Evolutionary conservation across 495 filamentous ascomycete species (phyloP).

Genomic region (Xylaria curta): DNA sequence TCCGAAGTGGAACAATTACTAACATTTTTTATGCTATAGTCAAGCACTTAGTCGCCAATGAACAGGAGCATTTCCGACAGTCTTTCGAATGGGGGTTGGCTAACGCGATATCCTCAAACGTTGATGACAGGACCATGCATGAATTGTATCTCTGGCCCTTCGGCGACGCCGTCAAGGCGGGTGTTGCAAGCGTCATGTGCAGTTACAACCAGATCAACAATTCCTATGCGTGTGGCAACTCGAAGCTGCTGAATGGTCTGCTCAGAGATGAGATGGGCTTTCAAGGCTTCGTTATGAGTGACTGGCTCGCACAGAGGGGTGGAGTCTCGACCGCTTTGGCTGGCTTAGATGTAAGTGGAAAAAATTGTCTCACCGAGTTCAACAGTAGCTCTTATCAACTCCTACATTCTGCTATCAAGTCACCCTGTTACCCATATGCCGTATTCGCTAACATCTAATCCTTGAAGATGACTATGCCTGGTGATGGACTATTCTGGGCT

Average conservation of each 20-base stretch:
- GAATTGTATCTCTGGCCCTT: constrained; percentile 94
- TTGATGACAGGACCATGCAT: constrained; percentile 81
- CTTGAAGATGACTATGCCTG: constrained; percentile 83
- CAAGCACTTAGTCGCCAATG: constrained; percentile 83
- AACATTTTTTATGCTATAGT: constrained; percentile 55
- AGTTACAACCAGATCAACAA: constrained; percentile 91
- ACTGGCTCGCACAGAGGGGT: constrained; percentile 89
- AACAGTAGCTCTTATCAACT: neutral
- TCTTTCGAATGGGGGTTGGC: constrained; percentile 75
- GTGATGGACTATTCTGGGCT: constrained; percentile 79
- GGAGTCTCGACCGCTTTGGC: constrained; percentile 81
- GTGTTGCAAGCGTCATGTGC: constrained; percentile 91
- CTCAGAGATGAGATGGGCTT: constrained; percentile 94
- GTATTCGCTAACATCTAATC: neutral
- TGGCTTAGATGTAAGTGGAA: constrained; percentile 66
- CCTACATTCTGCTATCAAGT: neutral
- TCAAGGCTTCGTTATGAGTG: constrained; percentile 90
- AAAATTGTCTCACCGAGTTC: neutral
- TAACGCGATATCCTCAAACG: constrained; percentile 78
- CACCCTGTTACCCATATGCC: neutral
- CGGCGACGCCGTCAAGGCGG: constrained; percentile 80
- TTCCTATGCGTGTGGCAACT: constrained; percentile 89
- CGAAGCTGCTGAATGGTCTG: constrained; percentile 89
- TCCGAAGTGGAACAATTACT: neutral
- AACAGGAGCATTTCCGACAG: constrained; percentile 86